Evolutionary conservation across 352 stramenopile species (phyloP).

Genomic region (Pythium utonaiense): DNA sequence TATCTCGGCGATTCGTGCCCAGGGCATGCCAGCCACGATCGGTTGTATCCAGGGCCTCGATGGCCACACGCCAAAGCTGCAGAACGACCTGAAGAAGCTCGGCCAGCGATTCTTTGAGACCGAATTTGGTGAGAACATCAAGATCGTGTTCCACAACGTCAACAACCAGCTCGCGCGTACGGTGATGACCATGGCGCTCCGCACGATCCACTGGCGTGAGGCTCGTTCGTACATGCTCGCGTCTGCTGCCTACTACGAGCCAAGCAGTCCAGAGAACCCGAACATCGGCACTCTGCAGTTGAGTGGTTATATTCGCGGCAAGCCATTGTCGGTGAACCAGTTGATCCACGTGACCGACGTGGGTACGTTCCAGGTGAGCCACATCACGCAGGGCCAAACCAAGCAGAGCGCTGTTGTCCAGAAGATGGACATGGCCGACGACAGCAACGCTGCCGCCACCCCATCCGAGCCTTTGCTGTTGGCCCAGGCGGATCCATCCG

Average conservation of each 20-base stretch:
- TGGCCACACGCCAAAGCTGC: conserved; percentile 54
- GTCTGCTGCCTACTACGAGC: conserved; percentile 56
- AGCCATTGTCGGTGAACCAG: conserved; percentile 93
- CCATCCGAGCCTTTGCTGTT: conserved; percentile 40
- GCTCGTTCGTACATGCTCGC: conserved; percentile 86
- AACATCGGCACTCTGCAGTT: conserved; percentile 74
- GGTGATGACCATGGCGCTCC: conserved; percentile 75
- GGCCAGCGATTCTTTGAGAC: conserved; percentile 87
- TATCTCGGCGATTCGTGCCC: conserved; percentile 90
- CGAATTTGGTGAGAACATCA: conserved; percentile 85
- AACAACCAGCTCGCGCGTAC: conserved; percentile 76
- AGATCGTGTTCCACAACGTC: conserved; percentile 77
- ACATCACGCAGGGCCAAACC: conserved; percentile 52
- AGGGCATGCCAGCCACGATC: conserved; percentile 88
- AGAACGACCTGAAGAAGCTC: conserved; percentile 81
- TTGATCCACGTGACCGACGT: conserved; percentile 96
- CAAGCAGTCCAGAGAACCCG: conserved; percentile 48
- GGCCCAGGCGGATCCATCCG: conserved; percentile 49
- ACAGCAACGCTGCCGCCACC: conserved; percentile 17
- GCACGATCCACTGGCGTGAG: conserved; percentile 87
- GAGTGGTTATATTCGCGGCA: conserved; percentile 94
- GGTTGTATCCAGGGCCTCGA: conserved; percentile 86
- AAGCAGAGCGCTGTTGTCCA: conserved; percentile 40
- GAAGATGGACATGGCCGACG: conserved; percentile 38
- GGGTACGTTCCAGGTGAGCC: conserved; percentile 90